Conservation (phyloP, 345 rosid genomes). For the Camelina hispida region DNA sequence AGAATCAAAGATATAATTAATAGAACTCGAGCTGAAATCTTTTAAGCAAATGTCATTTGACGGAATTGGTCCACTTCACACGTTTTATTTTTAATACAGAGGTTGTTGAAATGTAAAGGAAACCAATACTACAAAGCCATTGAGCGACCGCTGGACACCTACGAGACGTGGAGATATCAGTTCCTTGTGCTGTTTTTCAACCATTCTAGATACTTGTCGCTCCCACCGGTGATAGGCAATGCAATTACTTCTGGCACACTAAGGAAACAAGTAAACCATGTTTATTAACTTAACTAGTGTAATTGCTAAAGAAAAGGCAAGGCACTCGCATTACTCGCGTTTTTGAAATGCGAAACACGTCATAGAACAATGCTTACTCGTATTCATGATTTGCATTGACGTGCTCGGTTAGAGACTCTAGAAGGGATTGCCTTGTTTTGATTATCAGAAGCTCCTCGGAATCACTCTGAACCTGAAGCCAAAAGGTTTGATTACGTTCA, state of each 20-base stretch:
- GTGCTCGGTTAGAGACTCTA: constrained; percentile 79
- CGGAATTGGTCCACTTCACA: constrained; percentile 2
- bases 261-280: constrained; percentile 15
- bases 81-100: constrained; percentile 7
- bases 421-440: constrained; percentile 86
- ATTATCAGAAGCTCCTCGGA: constrained; percentile 88
- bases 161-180: constrained; percentile 40
- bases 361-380: constrained; percentile 64
- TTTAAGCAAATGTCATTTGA: not conserved
- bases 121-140: constrained; percentile 22
- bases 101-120: constrained; percentile 13
- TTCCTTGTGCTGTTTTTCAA: constrained; percentile 81
- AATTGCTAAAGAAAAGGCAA: not conserved
- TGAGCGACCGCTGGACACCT: constrained; percentile 13
- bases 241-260: constrained; percentile 95
- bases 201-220: constrained; percentile 79
- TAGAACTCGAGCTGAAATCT: not conserved
- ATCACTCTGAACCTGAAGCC: constrained; percentile 75
- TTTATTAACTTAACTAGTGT: not conserved
- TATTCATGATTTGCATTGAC: constrained; percentile 94
- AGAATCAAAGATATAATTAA: not conserved
- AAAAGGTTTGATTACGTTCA: constrained; percentile 3
- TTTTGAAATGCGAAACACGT: not conserved
- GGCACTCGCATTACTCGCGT: not conserved
- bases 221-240: constrained; percentile 84